phyloP scores from a whole-genome alignment of 805 yeast genomes.

The Lachancea meyersii region DNA sequence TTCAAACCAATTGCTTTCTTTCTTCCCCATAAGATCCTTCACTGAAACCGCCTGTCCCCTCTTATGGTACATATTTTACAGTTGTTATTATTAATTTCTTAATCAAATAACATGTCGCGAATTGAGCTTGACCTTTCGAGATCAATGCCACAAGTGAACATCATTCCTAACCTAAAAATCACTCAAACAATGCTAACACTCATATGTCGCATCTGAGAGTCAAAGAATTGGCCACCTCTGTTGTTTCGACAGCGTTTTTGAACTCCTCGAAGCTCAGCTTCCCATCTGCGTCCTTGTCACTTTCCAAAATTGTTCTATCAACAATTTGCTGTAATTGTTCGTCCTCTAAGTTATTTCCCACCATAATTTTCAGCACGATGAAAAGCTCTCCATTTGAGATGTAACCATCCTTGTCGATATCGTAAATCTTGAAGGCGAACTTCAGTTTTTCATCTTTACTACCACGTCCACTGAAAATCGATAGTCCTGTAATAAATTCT shows the following conservation, averaged over 20 bases:
- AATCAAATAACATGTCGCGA: too few relatives aligned
- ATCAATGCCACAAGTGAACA: too few relatives aligned
- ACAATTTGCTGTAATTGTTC: slow-evolving; percentile 91
- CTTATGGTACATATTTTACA: too few relatives aligned
- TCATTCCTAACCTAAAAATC: not conserved
- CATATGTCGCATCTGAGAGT: slow-evolving; percentile 42
- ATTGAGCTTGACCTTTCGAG: too few relatives aligned
- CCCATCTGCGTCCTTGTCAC: slow-evolving; percentile 84
- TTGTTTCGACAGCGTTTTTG: slow-evolving; percentile 51
- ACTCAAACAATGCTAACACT: too few relatives aligned
- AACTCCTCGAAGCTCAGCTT: slow-evolving; percentile 82
- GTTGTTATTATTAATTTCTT: too few relatives aligned
- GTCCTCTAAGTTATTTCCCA: slow-evolving; percentile 81
- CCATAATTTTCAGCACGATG: slow-evolving; percentile 92
- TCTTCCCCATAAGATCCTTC: too few relatives aligned
- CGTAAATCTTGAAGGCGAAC: slow-evolving; percentile 91
- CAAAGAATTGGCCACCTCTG: slow-evolving; percentile 53
- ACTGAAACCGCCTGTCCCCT: too few relatives aligned
- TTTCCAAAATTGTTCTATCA: slow-evolving; percentile 94
- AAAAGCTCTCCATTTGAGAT: slow-evolving; percentile 94
- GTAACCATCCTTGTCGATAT: slow-evolving; percentile 90
- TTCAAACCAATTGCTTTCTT: too few relatives aligned
- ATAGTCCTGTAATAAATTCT: slow-evolving; percentile 81
- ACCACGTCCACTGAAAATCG: slow-evolving; percentile 83
- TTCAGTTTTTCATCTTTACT: slow-evolving; percentile 71